Percentiles rank a stretch among this genome's conserved stretches.
Evolutionary conservation across 257 asterid genomes (phyloP).

Genomic region (Gentiana straminea): DNA sequence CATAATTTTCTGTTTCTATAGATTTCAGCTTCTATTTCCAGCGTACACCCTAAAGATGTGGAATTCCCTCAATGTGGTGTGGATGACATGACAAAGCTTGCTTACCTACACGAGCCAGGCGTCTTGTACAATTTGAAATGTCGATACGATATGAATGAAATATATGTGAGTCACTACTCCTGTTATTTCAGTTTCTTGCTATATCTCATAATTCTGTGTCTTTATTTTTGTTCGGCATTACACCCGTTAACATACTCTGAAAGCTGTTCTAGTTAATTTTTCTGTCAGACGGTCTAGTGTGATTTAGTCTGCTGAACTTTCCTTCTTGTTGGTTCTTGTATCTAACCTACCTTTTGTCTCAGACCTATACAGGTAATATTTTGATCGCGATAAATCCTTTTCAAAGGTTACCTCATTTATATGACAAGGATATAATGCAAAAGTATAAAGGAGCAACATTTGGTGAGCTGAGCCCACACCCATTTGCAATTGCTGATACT

Average conservation of each 20-base stretch:
- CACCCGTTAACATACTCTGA: too few relatives aligned
- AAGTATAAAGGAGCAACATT: constrained; percentile 59
- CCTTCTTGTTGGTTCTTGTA: neutral
- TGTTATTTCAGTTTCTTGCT: neutral
- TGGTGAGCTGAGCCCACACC: constrained; percentile 85
- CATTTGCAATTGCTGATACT: constrained; percentile 83
- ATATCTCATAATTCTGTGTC: neutral
- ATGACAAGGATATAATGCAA: constrained; percentile 53
- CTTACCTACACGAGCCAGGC: constrained; percentile 92
- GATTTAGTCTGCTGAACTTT: too few relatives aligned
- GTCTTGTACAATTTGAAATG: constrained; percentile 61
- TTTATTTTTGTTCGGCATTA: neutral
- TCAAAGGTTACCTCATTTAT: constrained; percentile 63
- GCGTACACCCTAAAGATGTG: constrained; percentile 53
- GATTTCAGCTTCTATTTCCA: constrained; percentile 45
- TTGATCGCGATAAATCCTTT: constrained; percentile 91
- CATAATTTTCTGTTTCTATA: constrained; percentile 5
- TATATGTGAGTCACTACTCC: constrained; percentile 44
- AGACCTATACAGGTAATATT: constrained; percentile 90
- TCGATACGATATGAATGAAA: constrained; percentile 66
- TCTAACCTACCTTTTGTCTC: constrained; percentile 15
- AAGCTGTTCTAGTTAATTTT: too few relatives aligned
- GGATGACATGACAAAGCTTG: constrained; percentile 92
- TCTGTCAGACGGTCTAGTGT: too few relatives aligned
- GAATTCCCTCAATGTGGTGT: constrained; percentile 67